These are phyloP conservation scores for Gastrodia elata DNA, from an alignment of 106 monocot species.

Conservation along the genomic window DNA sequence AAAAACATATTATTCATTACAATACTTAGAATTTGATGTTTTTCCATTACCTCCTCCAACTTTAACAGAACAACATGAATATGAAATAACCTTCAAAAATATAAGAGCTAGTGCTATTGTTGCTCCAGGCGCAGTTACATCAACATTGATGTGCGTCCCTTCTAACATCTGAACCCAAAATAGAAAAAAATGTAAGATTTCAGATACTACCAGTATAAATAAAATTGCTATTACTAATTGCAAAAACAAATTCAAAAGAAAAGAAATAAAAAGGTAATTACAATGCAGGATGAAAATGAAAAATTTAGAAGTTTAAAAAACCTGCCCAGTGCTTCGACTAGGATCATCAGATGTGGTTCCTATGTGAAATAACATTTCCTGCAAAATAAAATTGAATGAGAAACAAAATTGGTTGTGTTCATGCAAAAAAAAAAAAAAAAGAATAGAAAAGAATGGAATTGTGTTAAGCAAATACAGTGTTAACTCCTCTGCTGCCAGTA, in stretches of 20 bases:
- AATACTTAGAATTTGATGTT: background rate
- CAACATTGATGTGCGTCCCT: constrained; percentile 75
- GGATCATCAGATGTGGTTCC: constrained; percentile 32
- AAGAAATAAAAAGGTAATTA: background rate
- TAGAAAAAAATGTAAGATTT: background rate
- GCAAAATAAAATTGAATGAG: constrained; percentile 3
- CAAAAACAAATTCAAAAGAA: constrained; percentile 1
- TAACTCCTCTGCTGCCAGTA: constrained; percentile 50
- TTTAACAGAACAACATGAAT: background rate
- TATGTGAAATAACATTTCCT: constrained; percentile 37
- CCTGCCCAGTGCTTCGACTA: constrained; percentile 51
- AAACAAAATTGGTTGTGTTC: background rate
- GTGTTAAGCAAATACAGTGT: constrained; percentile 25
- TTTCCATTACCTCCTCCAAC: background rate
- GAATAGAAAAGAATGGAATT: background rate
- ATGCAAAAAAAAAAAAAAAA: background rate
- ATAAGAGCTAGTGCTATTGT: constrained; percentile 87
- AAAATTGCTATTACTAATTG: background rate
- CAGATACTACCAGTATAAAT: background rate
- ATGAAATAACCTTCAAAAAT: constrained; percentile 69
- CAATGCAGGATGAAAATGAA: background rate
- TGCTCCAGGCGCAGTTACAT: constrained; percentile 93
- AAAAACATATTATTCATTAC: constrained; percentile 9
- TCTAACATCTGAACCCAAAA: constrained; percentile 60
- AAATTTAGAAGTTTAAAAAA: constrained; percentile 12